These are phyloP conservation scores for Xylaria sp. DNA, from an alignment of 2,329 filamentous ascomycete species.

Conservation along the genomic window DNA sequence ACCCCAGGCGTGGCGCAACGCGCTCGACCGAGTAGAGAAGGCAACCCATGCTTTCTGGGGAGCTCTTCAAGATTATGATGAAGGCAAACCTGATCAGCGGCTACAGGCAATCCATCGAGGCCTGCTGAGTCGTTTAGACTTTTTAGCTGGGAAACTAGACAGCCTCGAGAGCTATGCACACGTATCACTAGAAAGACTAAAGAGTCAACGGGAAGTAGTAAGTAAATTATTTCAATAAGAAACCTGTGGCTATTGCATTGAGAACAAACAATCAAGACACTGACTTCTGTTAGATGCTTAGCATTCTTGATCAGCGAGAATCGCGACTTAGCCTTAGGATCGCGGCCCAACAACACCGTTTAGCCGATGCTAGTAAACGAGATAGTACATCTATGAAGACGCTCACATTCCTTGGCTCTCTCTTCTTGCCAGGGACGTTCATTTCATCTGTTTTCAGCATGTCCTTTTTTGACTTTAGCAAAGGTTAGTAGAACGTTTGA, in stretches of 20 bases:
- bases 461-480: conserved; percentile 31
- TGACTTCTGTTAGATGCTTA: conserved; percentile 46
- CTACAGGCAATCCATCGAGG: conserved; percentile 45
- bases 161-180: conserved; percentile 52
- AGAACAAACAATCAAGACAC: neutral
- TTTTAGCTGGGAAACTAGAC: conserved; percentile 51
- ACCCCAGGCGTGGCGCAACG: conserved; percentile 49
- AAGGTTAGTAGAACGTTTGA: conserved; percentile 8
- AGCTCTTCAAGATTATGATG: conserved; percentile 8
- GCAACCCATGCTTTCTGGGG: conserved; percentile 41
- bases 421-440: conserved; percentile 37
- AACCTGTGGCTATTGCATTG: neutral
- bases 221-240: conserved; percentile 26
- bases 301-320: conserved; percentile 52
- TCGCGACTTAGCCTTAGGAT: conserved; percentile 51
- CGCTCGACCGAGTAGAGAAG: conserved; percentile 40
- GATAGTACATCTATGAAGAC: conserved; percentile 47
- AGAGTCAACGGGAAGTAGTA: conserved; percentile 51
- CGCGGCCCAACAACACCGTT: conserved; percentile 40
- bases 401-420: conserved; percentile 30
- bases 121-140: conserved; percentile 48
- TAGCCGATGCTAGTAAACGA: conserved; percentile 39
- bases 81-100: neutral
- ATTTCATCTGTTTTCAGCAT: conserved; percentile 33
- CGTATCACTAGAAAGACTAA: conserved; percentile 51